Base-by-base conservation (phyloP, 2,329 filamentous ascomycete genomes). In the Aspergillus jensenii region DNA sequence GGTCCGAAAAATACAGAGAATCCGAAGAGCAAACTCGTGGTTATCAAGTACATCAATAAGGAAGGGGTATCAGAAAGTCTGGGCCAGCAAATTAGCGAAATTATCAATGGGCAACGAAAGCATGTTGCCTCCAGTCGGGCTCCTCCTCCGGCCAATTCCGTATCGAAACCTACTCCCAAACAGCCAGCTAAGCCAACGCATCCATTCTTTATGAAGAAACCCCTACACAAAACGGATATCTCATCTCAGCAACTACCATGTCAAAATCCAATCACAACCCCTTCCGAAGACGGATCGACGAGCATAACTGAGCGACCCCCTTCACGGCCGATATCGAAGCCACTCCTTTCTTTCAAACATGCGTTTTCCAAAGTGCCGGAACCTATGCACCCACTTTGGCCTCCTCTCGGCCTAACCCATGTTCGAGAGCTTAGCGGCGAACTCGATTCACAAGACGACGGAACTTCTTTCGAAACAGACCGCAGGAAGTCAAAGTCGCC, bases 121-220 rank as follows among this genome's bases (percentile, higher is more conserved):
- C 60, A 66, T 62, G 68, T 56, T 58, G 44, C 58, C 44, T 45
- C 67, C 62, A 55, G 45, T 62, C 41, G 49, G 62, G 56, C 59
- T 6, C 12, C 65, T 61, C 37, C 70, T 62, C 56, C 53, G 46
- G 60, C 65, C 51, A 33, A 45, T 15, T 21, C 50, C n/a, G 9
- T 51, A 33, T 47, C 56, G 8, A 35, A 46, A 23, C 15, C 21
- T 27, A 61, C 55, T 33, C 64, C 69, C 55, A 65, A 66, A 14
- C 52, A 65, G 55, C 65, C 74, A 44, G 64, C 71, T 6, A 86
- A 83, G 65, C 64, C 78, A 1, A 82, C 84, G 0, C 87, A 92
- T 73, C 89, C 89, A 0, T 90, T 92, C 68, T 92, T 92, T 67
- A 68, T 81, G 15, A 84, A 82, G 6, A 89, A 87, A 64, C 21